A percentile compares a stretch with the other conserved stretches of the same genome.
These are phyloP conservation scores for Strobilomyces dryophilus DNA, from an alignment of 768 basidiomycete species.

Conservation along the genomic window DNA sequence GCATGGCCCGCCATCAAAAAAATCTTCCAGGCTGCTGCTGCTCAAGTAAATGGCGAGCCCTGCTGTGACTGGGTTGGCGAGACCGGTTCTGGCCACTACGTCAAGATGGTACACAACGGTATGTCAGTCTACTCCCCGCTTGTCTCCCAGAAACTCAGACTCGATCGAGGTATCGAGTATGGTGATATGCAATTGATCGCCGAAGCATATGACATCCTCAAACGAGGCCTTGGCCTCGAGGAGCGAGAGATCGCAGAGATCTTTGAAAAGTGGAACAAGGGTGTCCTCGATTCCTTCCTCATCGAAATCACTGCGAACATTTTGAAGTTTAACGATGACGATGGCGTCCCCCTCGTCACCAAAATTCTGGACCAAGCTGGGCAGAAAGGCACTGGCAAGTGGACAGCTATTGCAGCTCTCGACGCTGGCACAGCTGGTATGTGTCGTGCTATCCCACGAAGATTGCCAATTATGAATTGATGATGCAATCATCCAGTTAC, in stretches of 20 bases:
- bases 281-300: constrained; percentile 99
- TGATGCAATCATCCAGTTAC: constrained; percentile 58
- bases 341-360: constrained; percentile 83
- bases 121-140: constrained; percentile 16
- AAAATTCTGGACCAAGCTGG: constrained; percentile 97
- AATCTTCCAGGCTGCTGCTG: constrained; percentile 98
- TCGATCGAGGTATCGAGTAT: constrained; percentile 86
- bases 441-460: constrained; percentile 31
- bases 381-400: constrained; percentile 99
- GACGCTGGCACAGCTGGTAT: constrained; percentile 84
- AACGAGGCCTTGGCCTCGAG: constrained; percentile 83
- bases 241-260: constrained; percentile 93
- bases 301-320: constrained; percentile 98
- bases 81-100: constrained; percentile 94
- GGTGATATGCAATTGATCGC: constrained; percentile 99
- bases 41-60: constrained; percentile 90
- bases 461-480: constrained; percentile 1
- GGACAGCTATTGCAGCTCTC: constrained; percentile 97
- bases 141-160: constrained; percentile 4
- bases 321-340: constrained; percentile 94
- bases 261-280: constrained; percentile 95
- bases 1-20: constrained; percentile 98
- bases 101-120: constrained; percentile 99
- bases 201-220: constrained; percentile 98
- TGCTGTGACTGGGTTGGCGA: constrained; percentile 99